phyloP scores from a whole-genome alignment of 371 early-diverging fungal genomes.

The Rhizopus stolonifer region DNA sequence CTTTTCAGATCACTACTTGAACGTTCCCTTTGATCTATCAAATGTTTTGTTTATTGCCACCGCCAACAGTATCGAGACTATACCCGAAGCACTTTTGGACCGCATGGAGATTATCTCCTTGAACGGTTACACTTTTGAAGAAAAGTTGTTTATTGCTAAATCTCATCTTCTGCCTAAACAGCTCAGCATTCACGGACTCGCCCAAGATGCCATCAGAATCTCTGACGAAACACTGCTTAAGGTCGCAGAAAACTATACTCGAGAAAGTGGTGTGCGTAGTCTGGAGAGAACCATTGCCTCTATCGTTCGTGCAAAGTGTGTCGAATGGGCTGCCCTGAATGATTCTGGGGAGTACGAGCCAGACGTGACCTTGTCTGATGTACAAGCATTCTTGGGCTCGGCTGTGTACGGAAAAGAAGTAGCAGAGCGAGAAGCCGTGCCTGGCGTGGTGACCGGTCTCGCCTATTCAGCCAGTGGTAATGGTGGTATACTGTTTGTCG shows the following conservation, averaged over 20 bases:
- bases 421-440: constrained; percentile 59
- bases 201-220: constrained; percentile 42
- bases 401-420: constrained; percentile 61
- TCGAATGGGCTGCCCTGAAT: constrained; percentile 55
- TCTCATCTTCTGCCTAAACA: constrained; percentile 70
- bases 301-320: constrained; percentile 74
- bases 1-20: constrained; percentile 84
- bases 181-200: constrained; percentile 64
- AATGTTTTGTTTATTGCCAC: constrained; percentile 86
- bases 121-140: constrained; percentile 84
- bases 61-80: constrained; percentile 77
- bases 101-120: constrained; percentile 86
- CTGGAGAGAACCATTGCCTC: constrained; percentile 75
- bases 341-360: constrained; percentile 27
- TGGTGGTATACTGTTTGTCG: constrained; percentile 82
- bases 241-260: constrained; percentile 75
- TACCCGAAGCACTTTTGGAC: constrained; percentile 81
- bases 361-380: constrained; percentile 19
- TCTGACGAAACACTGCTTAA: constrained; percentile 57
- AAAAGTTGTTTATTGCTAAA: constrained; percentile 65
- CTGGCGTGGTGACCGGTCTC: constrained; percentile 85
- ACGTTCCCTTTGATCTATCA: constrained; percentile 84
- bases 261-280: constrained; percentile 82
- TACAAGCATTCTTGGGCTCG: constrained; percentile 67
- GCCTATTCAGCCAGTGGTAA: constrained; percentile 79